phyloP scores from a whole-genome alignment of 306 rosid genomes.

The Trifolium pratense region DNA sequence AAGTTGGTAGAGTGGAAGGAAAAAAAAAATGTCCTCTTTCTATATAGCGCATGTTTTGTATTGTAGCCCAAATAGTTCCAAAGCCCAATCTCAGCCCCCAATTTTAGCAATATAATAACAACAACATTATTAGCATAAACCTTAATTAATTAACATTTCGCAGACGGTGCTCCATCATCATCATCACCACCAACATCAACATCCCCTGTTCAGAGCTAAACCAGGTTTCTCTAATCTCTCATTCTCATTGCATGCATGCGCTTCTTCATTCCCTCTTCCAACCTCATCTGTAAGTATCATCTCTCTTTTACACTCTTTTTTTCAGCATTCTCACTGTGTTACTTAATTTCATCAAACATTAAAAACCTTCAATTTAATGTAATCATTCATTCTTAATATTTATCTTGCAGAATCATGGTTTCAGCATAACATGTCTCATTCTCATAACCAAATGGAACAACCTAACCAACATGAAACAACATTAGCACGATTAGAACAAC shows the following conservation, averaged over 20 bases:
- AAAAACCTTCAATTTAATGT: too few relatives aligned
- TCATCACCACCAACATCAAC: background rate
- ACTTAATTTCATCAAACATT: too few relatives aligned
- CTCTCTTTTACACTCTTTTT: background rate
- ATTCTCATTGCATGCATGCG: slow-evolving; percentile 17
- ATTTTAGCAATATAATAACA: background rate
- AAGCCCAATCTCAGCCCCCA: background rate
- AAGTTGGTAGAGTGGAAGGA: too few relatives aligned
- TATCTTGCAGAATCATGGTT: background rate
- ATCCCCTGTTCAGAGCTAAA: background rate
- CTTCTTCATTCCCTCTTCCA: background rate
- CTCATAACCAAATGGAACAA: slow-evolving; percentile 9
- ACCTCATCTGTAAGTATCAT: background rate
- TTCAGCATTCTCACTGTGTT: background rate
- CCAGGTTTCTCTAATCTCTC: slow-evolving; percentile 10
- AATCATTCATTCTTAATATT: background rate
- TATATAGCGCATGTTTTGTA: too few relatives aligned
- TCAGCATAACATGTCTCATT: background rate
- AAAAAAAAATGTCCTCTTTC: too few relatives aligned
- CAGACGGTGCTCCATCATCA: background rate
- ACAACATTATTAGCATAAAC: background rate
- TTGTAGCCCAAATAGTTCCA: background rate
- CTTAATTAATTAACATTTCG: background rate
- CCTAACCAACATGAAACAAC: background rate
- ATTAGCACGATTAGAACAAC: background rate